phyloP scores from a whole-genome alignment of 2,329 filamentous ascomycete genomes.

The Cordyceps cicadae region DNA sequence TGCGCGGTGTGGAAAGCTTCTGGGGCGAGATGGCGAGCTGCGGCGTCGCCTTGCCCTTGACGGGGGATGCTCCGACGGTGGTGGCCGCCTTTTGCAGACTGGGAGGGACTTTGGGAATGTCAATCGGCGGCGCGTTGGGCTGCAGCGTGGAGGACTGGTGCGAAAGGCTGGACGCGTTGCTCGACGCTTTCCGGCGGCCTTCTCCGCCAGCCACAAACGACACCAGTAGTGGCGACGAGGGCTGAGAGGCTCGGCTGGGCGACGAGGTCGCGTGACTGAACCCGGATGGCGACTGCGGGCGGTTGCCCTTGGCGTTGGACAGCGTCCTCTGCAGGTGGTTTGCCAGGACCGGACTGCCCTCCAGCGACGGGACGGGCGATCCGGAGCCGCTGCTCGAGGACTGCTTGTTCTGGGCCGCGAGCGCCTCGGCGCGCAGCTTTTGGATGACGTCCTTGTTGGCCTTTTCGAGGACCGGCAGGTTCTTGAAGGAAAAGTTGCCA shows the following conservation, averaged over 20 bases:
- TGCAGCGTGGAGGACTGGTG: constrained; percentile 67
- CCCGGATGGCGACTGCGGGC: constrained; percentile 80
- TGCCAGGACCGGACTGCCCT: constrained; percentile 76
- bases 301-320: constrained; percentile 71
- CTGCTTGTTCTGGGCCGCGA: constrained; percentile 57
- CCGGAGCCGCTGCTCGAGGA: constrained; percentile 34
- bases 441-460: constrained; percentile 99
- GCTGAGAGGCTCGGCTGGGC: constrained; percentile 69
- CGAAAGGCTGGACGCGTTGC: constrained; percentile 74
- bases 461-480: constrained; percentile 89
- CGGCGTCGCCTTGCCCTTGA: constrained; percentile 46
- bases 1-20: constrained; percentile 54
- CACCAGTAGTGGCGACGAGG: constrained; percentile 72
- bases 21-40: constrained; percentile 53
- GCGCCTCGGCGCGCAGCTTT: constrained; percentile 83
- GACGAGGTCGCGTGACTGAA: constrained; percentile 75
- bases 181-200: constrained; percentile 78
- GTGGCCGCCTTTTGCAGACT: constrained; percentile 54
- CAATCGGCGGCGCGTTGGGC: constrained; percentile 61
- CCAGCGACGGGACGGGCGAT: constrained; percentile 62
- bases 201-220: constrained; percentile 87
- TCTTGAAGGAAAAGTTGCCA: constrained; percentile 94
- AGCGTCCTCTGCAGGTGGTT: constrained; percentile 74
- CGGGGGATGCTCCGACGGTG: constrained; percentile 45
- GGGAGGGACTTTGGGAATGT: constrained; percentile 56